A percentile compares a stretch with the other conserved stretches of the same genome.
These are phyloP conservation scores for Lactifluus volemus DNA, from an alignment of 768 basidiomycete genomes.

Conservation along the genomic window DNA sequence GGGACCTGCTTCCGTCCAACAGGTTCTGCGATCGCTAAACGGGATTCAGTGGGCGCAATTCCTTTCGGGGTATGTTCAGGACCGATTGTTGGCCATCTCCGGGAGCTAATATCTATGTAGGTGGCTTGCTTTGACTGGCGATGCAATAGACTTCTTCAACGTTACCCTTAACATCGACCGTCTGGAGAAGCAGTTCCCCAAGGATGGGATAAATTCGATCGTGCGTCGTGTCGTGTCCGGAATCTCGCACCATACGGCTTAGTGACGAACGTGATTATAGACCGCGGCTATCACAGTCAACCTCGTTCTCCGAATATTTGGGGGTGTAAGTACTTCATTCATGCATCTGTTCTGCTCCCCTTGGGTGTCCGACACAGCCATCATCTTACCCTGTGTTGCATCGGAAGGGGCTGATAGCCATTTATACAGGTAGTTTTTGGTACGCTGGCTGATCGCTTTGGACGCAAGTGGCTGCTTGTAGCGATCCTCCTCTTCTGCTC, in stretches of 20 bases:
- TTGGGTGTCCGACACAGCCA: background rate
- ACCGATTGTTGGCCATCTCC: background rate
- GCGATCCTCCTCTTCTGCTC: constrained; percentile 61
- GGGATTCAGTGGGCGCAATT: constrained; percentile 46
- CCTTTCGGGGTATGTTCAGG: constrained; percentile 36
- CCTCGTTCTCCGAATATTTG: constrained; percentile 73
- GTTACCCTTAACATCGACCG: constrained; percentile 48
- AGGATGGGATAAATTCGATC: constrained; percentile 32
- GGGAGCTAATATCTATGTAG: constrained; percentile 25
- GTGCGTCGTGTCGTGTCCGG: constrained; percentile 23
- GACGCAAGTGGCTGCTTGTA: constrained; percentile 89
- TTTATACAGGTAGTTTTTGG: constrained; percentile 58
- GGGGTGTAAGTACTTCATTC: constrained; percentile 39
- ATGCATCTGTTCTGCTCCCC: background rate
- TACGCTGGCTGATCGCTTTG: constrained; percentile 74
- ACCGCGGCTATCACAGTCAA: constrained; percentile 85
- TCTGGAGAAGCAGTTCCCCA: constrained; percentile 40
- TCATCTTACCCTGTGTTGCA: background rate
- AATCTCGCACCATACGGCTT: background rate
- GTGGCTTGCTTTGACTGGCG: constrained; percentile 80
- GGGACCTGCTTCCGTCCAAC: constrained; percentile 28
- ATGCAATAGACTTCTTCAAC: constrained; percentile 80
- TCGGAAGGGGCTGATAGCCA: background rate
- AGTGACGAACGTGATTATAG: constrained; percentile 20
- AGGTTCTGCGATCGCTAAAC: constrained; percentile 33